These are phyloP conservation scores for Blastobotrys arbuscula DNA, from an alignment of 1,139 yeast species.

Conservation along the genomic window DNA sequence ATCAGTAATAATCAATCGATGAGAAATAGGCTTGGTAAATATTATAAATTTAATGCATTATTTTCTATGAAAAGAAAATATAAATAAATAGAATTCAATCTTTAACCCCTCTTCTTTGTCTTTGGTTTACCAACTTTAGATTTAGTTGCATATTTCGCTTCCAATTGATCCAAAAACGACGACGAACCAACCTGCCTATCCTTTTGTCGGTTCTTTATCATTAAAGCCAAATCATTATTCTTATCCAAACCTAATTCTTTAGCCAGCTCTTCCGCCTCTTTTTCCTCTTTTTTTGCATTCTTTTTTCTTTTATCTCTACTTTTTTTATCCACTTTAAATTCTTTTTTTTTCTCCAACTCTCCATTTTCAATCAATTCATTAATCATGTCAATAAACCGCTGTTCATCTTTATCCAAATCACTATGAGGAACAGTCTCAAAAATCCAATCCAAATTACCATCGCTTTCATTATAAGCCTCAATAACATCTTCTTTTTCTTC, in stretches of 20 bases:
- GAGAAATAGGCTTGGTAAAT: too few species aligned
- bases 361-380: constrained; percentile 39
- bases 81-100: background rate
- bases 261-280: constrained; percentile 61
- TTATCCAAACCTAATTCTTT: constrained; percentile 42
- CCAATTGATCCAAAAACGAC: constrained; percentile 46
- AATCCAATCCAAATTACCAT: constrained; percentile 64
- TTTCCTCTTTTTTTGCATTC: constrained; percentile 53
- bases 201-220: constrained; percentile 25
- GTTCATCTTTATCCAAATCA: constrained; percentile 57
- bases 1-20: too few species aligned
- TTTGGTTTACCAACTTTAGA: constrained; percentile 5
- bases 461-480: constrained; percentile 50
- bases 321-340: constrained; percentile 52
- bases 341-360: constrained; percentile 35
- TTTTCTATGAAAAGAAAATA: too few species aligned
- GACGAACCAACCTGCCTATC: constrained; percentile 37
- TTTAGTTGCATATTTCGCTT: constrained; percentile 44
- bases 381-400: constrained; percentile 54
- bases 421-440: constrained; percentile 77
- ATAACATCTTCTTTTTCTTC: constrained; percentile 67
- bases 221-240: constrained; percentile 24
- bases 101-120: constrained; percentile 4
- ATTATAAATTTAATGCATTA: too few species aligned
- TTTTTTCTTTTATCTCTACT: constrained; percentile 50